A percentile compares a stretch with the other conserved stretches of the same genome.
These are phyloP conservation scores for Pichia pseudocactophila DNA, from an alignment of 805 yeast genomes.

Conservation along the genomic window DNA sequence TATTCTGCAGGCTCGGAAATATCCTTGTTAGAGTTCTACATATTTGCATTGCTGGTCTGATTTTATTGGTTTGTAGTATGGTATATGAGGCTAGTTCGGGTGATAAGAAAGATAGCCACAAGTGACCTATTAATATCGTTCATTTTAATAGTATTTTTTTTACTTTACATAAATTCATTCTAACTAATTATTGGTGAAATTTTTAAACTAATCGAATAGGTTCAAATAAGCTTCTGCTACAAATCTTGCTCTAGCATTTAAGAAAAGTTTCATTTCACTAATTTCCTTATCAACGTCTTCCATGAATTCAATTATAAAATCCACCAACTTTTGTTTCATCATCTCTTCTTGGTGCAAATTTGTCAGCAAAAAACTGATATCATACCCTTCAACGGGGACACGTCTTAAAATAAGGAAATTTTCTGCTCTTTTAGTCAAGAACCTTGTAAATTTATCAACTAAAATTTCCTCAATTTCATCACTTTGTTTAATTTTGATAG, in stretches of 20 bases:
- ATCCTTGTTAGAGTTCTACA: constrained; percentile 13
- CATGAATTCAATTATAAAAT: constrained; percentile 96
- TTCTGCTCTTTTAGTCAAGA: constrained; percentile 92
- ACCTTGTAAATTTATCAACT: constrained; percentile 90
- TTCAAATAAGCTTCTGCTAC: constrained; percentile 94
- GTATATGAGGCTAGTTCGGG: not conserved
- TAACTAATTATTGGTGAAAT: too few species aligned
- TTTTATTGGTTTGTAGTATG: not conserved
- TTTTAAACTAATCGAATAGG: constrained; percentile 60
- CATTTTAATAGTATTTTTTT: too few species aligned
- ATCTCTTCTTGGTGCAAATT: constrained; percentile 92
- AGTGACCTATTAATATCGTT: too few species aligned
- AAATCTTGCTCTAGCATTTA: constrained; percentile 95
- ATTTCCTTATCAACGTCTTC: constrained; percentile 98
- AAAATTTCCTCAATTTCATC: constrained; percentile 93
- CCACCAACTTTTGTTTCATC: constrained; percentile 92
- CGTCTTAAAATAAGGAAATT: constrained; percentile 87
- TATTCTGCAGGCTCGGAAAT: constrained; percentile 26
- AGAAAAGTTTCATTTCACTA: constrained; percentile 93
- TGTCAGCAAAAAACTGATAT: constrained; percentile 86
- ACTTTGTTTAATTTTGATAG: constrained; percentile 90
- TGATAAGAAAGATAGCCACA: not conserved
- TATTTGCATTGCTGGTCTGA: constrained; percentile 7
- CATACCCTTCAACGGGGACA: constrained; percentile 83
- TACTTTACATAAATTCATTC: too few species aligned